Percentiles rank a stretch among this genome's conserved stretches.
phyloP scores from a whole-genome alignment of 345 rosid species.

The Salix arbutifolia region DNA sequence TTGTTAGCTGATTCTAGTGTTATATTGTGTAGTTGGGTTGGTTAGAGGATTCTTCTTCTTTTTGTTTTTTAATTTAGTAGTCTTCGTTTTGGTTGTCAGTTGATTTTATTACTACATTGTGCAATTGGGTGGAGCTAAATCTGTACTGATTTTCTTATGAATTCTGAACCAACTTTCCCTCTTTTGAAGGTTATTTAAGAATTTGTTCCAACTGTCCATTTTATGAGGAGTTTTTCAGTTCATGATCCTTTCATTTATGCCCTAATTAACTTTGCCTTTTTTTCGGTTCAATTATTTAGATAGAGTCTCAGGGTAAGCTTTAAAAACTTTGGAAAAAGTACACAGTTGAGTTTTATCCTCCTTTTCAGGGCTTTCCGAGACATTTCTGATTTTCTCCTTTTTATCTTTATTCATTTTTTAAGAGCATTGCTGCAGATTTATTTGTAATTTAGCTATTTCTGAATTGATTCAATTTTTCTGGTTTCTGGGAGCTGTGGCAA shows the following conservation, averaged over 20 bases:
- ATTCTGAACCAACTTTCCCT: background rate
- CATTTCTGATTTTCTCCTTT: background rate
- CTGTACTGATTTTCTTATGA: background rate
- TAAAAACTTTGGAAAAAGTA: too few species aligned
- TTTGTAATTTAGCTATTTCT: background rate
- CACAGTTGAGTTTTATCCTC: background rate
- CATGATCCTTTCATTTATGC: background rate
- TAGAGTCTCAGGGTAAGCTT: too few species aligned
- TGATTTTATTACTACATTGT: background rate
- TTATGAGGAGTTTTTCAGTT: background rate
- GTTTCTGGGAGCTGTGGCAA: background rate
- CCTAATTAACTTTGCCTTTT: background rate
- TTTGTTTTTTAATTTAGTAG: background rate
- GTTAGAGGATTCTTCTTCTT: background rate
- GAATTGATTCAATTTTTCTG: slow-evolving; percentile 9
- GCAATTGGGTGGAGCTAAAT: background rate
- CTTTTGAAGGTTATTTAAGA: background rate
- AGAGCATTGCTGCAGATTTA: background rate
- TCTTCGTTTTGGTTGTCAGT: background rate
- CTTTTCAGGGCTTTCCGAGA: background rate
- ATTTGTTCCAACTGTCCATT: background rate
- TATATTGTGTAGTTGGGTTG: slow-evolving; percentile 9
- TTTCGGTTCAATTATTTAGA: background rate
- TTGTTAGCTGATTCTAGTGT: slow-evolving; percentile 15
- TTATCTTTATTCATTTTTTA: background rate